These are phyloP conservation scores for Linum trigynum DNA, from an alignment of 345 rosid genomes.

Conservation along the genomic window DNA sequence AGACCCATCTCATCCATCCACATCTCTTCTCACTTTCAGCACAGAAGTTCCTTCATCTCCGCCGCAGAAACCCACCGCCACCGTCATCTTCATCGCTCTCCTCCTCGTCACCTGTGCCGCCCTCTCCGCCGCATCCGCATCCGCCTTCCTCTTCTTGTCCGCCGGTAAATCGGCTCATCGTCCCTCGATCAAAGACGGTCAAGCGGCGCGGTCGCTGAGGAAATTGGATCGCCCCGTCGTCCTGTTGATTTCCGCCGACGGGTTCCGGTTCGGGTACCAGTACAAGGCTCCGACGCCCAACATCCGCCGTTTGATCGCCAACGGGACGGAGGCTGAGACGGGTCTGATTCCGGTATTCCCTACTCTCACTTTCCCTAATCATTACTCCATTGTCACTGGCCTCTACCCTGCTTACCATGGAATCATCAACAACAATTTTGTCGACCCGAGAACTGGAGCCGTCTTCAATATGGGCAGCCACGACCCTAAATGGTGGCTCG, in stretches of 20 bases:
- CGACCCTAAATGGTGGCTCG: not conserved
- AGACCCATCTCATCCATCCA: conserved; percentile 20
- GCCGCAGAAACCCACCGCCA: not conserved
- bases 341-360: not conserved
- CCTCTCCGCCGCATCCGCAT: not conserved
- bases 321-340: not conserved
- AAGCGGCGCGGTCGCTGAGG: not conserved
- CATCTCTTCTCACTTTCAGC: not conserved
- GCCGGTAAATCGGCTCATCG: not conserved
- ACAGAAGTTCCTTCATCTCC: not conserved
- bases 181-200: not conserved
- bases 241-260: not conserved
- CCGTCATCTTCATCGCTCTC: not conserved
- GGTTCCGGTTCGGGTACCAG: conserved; percentile 1
- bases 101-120: not conserved
- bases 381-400: not conserved
- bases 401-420: not conserved
- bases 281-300: not conserved
- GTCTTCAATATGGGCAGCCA: not conserved
- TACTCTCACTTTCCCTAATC: not conserved
- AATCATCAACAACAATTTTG: not conserved
- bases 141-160: not conserved
- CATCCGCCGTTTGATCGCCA: not conserved
- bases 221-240: not conserved
- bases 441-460: not conserved